Evolutionary conservation across 1,284 basidiomycete species (phyloP), one percentile per base, ranked within the genome.

Genomic region (Wallemia hederae): DNA sequence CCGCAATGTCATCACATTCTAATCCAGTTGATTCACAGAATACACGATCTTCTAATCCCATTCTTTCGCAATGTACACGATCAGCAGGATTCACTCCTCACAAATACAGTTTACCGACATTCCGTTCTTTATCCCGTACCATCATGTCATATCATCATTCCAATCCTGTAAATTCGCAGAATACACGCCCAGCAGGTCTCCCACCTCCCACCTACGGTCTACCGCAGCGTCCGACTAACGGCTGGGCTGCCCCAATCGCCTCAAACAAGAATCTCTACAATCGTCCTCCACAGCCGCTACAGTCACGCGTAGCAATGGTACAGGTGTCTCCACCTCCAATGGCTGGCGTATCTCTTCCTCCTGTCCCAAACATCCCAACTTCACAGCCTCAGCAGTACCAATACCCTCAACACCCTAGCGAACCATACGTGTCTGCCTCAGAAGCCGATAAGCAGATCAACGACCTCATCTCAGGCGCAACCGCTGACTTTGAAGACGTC

Each of bases 391-490:
- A n/a, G n/a, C n/a, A n/a, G n/a, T n/a, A n/a, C n/a, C n/a, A n/a
- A n/a, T n/a, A n/a, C n/a, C n/a, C n/a, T n/a, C n/a, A n/a, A n/a
- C n/a, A n/a, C n/a, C n/a, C n/a, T n/a, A n/a, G n/a, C n/a, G n/a
- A n/a, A n/a, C n/a, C n/a, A n/a, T n/a, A n/a, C 19, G 63, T 65
- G 24, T 61, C 64, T 22, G 59, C 63, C 14, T 75, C 74, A 29
- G 78, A 82, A 26, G 73, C 74, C 1, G 73, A 77, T 33, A 72
- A 74, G 27, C 77, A 80, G 60, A 71, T 75, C 70, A 67, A 70
- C 31, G 73, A 74, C 60, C 67, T 75, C 7, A 65, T 74, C 14
- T 69, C 70, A 19, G 70, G 70, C 1, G 72, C 72, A 0, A 67
- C 73, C 1, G 72, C 72, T 3, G 71, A 71, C 1, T 59, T 49